Evolutionary conservation across 495 filamentous ascomycete genomes (phyloP).

Genomic region (Penicillium cosmopolitanum): DNA sequence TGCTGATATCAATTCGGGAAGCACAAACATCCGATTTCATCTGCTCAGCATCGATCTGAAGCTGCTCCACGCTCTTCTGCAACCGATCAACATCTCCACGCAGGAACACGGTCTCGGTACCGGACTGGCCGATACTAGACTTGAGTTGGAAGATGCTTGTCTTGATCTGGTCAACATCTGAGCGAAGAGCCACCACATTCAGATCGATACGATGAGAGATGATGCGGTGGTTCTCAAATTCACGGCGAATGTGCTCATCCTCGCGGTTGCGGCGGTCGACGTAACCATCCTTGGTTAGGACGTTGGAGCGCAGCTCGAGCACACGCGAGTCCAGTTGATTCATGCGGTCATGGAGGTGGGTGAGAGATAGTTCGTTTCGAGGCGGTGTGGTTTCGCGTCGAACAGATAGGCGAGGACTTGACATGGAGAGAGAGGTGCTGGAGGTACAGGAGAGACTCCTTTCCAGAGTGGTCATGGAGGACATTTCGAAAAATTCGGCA

Average conservation of each 20-base stretch:
- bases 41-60: constrained; percentile 38
- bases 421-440: constrained; percentile 44
- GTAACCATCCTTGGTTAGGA: constrained; percentile 46
- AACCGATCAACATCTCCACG: constrained; percentile 45
- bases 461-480: constrained; percentile 46
- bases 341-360: constrained; percentile 43
- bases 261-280: constrained; percentile 48
- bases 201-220: constrained; percentile 44
- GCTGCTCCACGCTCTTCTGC: constrained; percentile 45
- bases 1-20: constrained; percentile 43
- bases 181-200: constrained; percentile 42
- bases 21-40: constrained; percentile 40
- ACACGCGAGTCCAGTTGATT: constrained; percentile 44
- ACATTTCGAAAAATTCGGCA: constrained; percentile 10
- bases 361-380: constrained; percentile 37
- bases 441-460: constrained; percentile 46
- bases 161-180: constrained; percentile 45
- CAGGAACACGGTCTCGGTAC: constrained; percentile 43
- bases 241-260: constrained; percentile 46
- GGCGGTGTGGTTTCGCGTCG: constrained; percentile 41
- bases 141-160: constrained; percentile 41
- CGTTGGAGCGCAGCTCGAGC: constrained; percentile 40
- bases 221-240: constrained; percentile 42
- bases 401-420: constrained; percentile 42
- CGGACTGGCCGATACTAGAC: constrained; percentile 36